Conservation (phyloP, 1,284 basidiomycete species). For the Cryptococcus depauperatus region DNA sequence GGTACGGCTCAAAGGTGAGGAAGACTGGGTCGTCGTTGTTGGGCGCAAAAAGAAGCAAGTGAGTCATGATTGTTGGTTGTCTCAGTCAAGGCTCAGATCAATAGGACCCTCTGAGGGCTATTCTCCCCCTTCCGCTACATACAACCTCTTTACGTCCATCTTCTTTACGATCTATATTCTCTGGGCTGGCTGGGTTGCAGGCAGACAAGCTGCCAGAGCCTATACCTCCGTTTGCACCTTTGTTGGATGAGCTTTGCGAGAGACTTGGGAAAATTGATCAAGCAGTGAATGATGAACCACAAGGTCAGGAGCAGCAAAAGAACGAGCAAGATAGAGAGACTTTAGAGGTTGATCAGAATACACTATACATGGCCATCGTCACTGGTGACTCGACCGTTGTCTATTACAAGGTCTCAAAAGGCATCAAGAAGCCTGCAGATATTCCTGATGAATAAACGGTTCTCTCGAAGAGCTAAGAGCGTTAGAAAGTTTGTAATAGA, state of each 20-base stretch:
- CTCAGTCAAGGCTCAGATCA: background rate
- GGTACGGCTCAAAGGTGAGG: conserved; percentile 18
- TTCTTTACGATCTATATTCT: conserved; percentile 34
- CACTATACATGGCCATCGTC: conserved; percentile 42
- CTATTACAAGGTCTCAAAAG: conserved; percentile 45
- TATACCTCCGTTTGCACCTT: conserved; percentile 24
- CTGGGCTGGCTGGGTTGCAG: conserved; percentile 16
- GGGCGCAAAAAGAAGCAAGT: conserved; percentile 38
- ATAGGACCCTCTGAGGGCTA: conserved; percentile 40
- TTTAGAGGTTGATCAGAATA: conserved; percentile 32
- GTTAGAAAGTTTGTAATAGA: no score
- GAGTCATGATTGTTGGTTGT: conserved; percentile 7
- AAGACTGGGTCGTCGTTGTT: conserved; percentile 34
- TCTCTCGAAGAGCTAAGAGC: no score
- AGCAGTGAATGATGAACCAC: background rate
- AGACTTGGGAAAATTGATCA: conserved; percentile 6
- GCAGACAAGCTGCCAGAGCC: conserved; percentile 17
- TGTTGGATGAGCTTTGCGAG: conserved; percentile 18
- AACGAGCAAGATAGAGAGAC: conserved; percentile 4
- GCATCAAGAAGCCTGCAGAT: conserved; percentile 46
- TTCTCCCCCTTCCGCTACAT: conserved; percentile 40
- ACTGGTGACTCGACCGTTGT: conserved; percentile 44
- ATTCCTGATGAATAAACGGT: conserved; percentile 46
- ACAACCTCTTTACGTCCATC: conserved; percentile 38
- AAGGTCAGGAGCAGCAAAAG: background rate